A percentile compares a stretch with the other conserved stretches of the same genome.
Evolutionary conservation across 2,329 filamentous ascomycete genomes (phyloP).

Genomic region (Botryotinia convoluta): DNA sequence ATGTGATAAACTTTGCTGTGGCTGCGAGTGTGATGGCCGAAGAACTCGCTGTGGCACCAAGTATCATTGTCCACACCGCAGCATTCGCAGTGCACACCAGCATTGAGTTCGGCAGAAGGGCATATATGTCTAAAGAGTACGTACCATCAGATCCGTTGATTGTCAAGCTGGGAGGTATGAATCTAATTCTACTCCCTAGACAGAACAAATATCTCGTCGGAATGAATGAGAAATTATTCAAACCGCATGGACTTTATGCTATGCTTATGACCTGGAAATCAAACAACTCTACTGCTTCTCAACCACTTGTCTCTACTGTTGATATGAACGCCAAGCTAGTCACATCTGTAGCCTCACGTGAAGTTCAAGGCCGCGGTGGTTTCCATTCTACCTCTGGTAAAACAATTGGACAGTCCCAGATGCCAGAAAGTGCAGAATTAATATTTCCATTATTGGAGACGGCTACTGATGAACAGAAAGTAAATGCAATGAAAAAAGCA

Average conservation of each 20-base stretch:
- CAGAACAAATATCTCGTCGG: slow-evolving; percentile 53
- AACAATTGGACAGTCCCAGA: slow-evolving; percentile 41
- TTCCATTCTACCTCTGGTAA: slow-evolving; percentile 40
- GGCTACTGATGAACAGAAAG: slow-evolving; percentile 32
- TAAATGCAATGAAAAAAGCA: slow-evolving; percentile 39
- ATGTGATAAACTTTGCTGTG: slow-evolving; percentile 43
- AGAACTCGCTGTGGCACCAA: slow-evolving; percentile 39
- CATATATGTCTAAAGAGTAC: slow-evolving; percentile 19
- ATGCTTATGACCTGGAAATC: slow-evolving; percentile 55
- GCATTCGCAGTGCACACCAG: slow-evolving; percentile 16
- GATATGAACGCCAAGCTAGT: slow-evolving; percentile 41
- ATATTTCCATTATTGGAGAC: slow-evolving; percentile 42
- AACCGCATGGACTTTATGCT: slow-evolving; percentile 53
- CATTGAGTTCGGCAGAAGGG: slow-evolving; percentile 15
- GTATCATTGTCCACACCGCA: slow-evolving; percentile 38
- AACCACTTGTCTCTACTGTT: slow-evolving; percentile 28
- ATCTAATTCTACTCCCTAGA: slow-evolving; percentile 26
- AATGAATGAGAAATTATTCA: slow-evolving; percentile 56
- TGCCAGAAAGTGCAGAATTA: slow-evolving; percentile 42
- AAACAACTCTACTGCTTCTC: slow-evolving; percentile 27
- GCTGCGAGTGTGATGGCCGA: slow-evolving; percentile 28
- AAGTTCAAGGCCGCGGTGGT: slow-evolving; percentile 30
- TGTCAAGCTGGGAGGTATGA: slow-evolving; percentile 23
- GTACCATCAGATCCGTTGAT: slow-evolving; percentile 44
- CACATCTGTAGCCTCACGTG: slow-evolving; percentile 37